Base-by-base conservation (phyloP, 495 filamentous ascomycete genomes). In the Venustampulla echinocandica region DNA sequence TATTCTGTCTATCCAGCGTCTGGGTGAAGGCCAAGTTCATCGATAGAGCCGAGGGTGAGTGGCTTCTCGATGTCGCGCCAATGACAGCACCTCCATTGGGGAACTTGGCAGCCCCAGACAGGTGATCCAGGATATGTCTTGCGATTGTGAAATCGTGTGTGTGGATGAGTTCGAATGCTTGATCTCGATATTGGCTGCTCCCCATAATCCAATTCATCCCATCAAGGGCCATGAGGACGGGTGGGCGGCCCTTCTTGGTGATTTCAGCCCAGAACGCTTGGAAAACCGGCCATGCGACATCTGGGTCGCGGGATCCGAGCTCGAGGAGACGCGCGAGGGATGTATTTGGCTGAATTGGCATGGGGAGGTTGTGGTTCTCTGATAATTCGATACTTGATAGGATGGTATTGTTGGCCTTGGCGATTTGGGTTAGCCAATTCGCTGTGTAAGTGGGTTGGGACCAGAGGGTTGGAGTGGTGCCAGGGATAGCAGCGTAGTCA, bases 131-230 rank as follows among this genome's bases (percentile, higher is more conserved):
- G 67, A 93, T 96, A 44, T 82, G 74, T n/a, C 75, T 70, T 19
- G 92, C 71, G 30, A 95, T 70, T 6, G 76, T 71, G 22, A 98
- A 73, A 57, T 95, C 82, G 65, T 94, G 87, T 14, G 92, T 74
- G 70, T 98, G 92, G 56, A 98, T 84, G 15, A 66, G 75, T 42
- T 85, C 69, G 56, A 74, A 82, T 18, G 79, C 68, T 0, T 78
- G 59, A 20, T 73, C 71, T 42, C 81, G 79, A 65, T 98, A 97
- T 17, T 74, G 71, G 46, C 81, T 82, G 21, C 68, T 40, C 47
- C 70, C 69, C 85, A 93, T 93, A 68, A 87, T 78, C 66, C 89
- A 82, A 28, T 71, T 69, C 17, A 96, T 67, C 43, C 80, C 80
- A 66, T 98, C 92, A 21, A 95, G 67, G 10, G 77, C 58, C 49